Base-by-base conservation (phyloP, 1,284 basidiomycete species). In the Rhodotorula glutinis region DNA sequence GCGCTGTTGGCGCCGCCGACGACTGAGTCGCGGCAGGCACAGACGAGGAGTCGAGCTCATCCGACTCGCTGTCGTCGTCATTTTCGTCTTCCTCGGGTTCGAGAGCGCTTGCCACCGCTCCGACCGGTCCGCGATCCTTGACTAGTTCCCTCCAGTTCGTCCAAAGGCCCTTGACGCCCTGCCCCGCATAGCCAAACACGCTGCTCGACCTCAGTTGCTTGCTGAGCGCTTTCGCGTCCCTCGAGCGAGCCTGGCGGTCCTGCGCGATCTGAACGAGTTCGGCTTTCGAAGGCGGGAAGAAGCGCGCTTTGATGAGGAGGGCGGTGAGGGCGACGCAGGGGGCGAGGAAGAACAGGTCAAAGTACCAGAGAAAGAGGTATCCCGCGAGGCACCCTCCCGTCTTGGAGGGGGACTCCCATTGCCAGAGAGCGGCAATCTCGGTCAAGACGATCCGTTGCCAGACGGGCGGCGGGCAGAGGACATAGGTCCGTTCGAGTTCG, bases 401-500 rank as follows among this genome's bases (percentile, higher is more conserved):
- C 1, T 44, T 40, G 1, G 29, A n/a, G 1, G 65, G 65, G 14
- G 57, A 47, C 13, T 70, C 41, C 71, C 71, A 72, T 5, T 65
- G 57, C 54, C 63, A 72, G 9, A 72, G 47, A 1, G 30, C 11
- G 9, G 57, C 49, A 4, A 72, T 33, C 8, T 67, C 52, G 21
- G 27, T 40, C 25, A 64, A 29, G 16, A 70, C 40, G 30, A 63
- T n/a, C 23, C 41, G 53, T 21, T 67, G 60, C 43, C 47, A 53
- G n/a, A 59, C 17, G 1, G 52, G 11, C 0, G 67, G 65, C 2
- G 71, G 71, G 23, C 53, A 44, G 13, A 72, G 53, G 33, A 72
- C 30, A 55, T 72, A 72, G 27, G 65, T 29, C 2, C 71, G 65
- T 29, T 67, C 64, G 27, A 70, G 63, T 33, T 65, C 49, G 60